Evolutionary conservation across 2,329 filamentous ascomycete species (phyloP), one percentile per base, ranked within the genome.

Genomic region (Bipolaris zeicola): DNA sequence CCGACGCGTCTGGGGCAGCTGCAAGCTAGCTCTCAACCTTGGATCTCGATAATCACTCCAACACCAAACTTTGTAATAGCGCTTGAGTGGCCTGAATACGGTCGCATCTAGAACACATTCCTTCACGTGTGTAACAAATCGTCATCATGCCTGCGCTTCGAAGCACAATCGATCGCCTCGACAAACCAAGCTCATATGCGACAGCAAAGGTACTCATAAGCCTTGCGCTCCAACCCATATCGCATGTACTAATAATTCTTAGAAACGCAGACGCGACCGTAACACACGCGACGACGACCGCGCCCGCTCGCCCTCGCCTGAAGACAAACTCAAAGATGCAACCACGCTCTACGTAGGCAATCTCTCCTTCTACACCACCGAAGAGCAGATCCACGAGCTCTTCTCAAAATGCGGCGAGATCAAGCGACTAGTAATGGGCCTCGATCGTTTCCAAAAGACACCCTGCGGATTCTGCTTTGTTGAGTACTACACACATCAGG

Each of bases 391-490:
- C 58, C 94, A 98, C 78, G 94, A 98, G 78, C 87, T 97, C 45
- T 97, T 97, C 77, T 88, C 89, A 57, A 96, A 96, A 74, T 89
- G 92, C 78, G 95, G 95, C 70, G 95, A 98, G 81, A 96, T 99
- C 79, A 99, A 99, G 80, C 91, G 95, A 26, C 86, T 99, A 45
- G 87, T 99, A 64, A 99, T 99, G 95, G 95, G 95, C 47, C 87
- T 99, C 50, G 95, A 99, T 76, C 89, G 95, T 55, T 96, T 95
- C 82, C 90, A 90, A 78, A 99, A 99, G 82, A 99, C 95, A 0
- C 95, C 95, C 1, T 99, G 95, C 78, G 95, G 95, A 38, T 99
- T 99, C 83, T 99, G 95, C 83, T 99, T 99, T 74, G 95, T 99
- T 71, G 95, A 99, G 79, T 99, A 99, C 81, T 98, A 97, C 81